Base-by-base conservation (phyloP, 345 rosid species). In the Mangifera indica region DNA sequence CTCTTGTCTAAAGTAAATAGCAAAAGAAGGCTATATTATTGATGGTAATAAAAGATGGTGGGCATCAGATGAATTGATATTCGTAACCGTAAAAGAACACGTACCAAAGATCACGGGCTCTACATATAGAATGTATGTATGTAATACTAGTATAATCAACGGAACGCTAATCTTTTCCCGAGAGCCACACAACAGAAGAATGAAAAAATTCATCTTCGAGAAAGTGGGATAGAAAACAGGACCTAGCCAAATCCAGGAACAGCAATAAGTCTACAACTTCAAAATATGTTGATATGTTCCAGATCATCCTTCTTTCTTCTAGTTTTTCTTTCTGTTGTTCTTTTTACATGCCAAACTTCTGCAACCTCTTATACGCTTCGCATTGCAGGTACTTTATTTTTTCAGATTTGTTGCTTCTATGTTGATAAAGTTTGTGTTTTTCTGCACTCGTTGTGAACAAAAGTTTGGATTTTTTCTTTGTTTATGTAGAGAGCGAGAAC, bases 291-390 rank as follows among this genome's bases (percentile, higher is more conserved):
- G 82, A 64, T 72, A n/a, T 74, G 77, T 72, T 77, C 26, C 70
- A 70, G 84, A 83, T 81, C 87, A 73, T 37, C 61, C 59, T 42
- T 34, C 80, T 48, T 59, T 71, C 10, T 51, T 22, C 24, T 70
- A 25, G 12, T 78, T 61, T 68, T 81, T 9, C 59, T 67, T 64
- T 83, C 74, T 21, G 29, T 77, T 55, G 78, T 79, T 67, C 76
- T 81, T 15, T 51, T 72, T 70, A 74, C 49, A 10, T 15, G n/a
- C 18, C 66, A 56, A 64, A 37, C 72, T 63, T 57, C 69, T 72
- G 79, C 63, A 71, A 70, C 77, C 58, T 74, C 72, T 20, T 40
- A 40, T 56, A 13, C 7, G 59, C 18, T 20, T 12, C 42, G 44
- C 13, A 52, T 75, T 66, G 17, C 77, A 57, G 87, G 87, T 83